Conservation (phyloP, 345 rosid species). For the Corchorus capsularis region DNA sequence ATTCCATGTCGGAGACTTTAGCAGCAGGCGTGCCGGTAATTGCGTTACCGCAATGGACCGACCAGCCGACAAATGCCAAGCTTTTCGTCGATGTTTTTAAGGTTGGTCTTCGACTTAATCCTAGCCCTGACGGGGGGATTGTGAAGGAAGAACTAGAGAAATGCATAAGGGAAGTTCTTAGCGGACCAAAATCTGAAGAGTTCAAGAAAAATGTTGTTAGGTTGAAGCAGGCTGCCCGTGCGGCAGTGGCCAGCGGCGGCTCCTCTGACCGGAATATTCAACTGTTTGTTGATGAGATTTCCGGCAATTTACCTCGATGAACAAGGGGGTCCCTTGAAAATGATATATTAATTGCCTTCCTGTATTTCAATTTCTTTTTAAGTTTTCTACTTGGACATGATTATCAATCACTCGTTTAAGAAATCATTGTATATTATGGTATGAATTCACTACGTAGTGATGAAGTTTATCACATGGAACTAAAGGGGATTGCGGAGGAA, state of each 20-base stretch:
- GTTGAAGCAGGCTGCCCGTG: constrained; percentile 40
- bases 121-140: constrained; percentile 27
- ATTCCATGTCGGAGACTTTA: constrained; percentile 44
- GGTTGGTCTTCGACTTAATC: constrained; percentile 41
- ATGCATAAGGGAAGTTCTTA: constrained; percentile 27
- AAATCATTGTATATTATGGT: too few relatives aligned
- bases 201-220: constrained; percentile 31
- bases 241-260: constrained; percentile 39
- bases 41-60: constrained; percentile 55
- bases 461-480: too few relatives aligned
- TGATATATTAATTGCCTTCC: neutral
- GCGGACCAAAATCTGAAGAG: constrained; percentile 24
- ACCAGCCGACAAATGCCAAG: constrained; percentile 60
- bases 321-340: neutral
- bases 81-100: constrained; percentile 45
- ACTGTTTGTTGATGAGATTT: constrained; percentile 43
- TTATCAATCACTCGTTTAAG: too few relatives aligned
- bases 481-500: too few relatives aligned
- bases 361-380: too few relatives aligned
- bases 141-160: constrained; percentile 35
- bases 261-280: constrained; percentile 51
- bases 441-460: too few relatives aligned
- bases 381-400: too few relatives aligned
- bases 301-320: neutral
- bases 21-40: constrained; percentile 49